Evolutionary conservation across 371 early-diverging fungal genomes (phyloP).

Genomic region (Mucor lusitanicus): DNA sequence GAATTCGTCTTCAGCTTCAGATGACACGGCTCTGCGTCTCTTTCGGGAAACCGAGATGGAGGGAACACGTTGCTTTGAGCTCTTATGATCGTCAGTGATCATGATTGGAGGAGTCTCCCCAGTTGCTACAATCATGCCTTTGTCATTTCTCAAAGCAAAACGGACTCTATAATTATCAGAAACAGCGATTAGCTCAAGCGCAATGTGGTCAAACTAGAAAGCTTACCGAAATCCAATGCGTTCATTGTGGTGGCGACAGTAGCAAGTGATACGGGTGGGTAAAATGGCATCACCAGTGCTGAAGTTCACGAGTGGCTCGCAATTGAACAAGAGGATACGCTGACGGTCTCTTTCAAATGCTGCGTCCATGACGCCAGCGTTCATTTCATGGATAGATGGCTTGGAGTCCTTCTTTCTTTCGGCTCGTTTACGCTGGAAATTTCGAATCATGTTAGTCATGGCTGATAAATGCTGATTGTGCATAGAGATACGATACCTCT

Average conservation of each 20-base stretch:
- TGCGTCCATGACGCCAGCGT: constrained; percentile 24
- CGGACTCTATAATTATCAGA: constrained; percentile 49
- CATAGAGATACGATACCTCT: constrained; percentile 50
- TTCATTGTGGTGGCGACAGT: constrained; percentile 93
- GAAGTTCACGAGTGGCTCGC: constrained; percentile 81
- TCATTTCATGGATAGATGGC: neutral
- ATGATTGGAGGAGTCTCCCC: constrained; percentile 87
- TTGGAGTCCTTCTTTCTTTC: constrained; percentile 38
- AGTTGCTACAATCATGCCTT: constrained; percentile 66
- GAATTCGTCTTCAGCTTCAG: constrained; percentile 6
- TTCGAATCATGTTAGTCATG: neutral
- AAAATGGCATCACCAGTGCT: constrained; percentile 80
- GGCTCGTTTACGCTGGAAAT: constrained; percentile 45
- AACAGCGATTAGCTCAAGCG: neutral
- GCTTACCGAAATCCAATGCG: constrained; percentile 78
- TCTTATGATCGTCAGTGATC: constrained; percentile 96
- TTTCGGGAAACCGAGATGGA: neutral
- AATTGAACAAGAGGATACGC: constrained; percentile 81
- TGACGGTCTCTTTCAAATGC: constrained; percentile 31
- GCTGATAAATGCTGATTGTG: neutral
- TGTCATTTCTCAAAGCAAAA: constrained; percentile 67
- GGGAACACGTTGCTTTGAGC: constrained; percentile 42
- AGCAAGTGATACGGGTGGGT: constrained; percentile 92
- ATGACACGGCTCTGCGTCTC: constrained; percentile 1
- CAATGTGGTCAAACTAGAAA: neutral